Evolutionary conservation across 2,329 filamentous ascomycete genomes (phyloP).

Genomic region (Aspergillus spinulosporus): DNA sequence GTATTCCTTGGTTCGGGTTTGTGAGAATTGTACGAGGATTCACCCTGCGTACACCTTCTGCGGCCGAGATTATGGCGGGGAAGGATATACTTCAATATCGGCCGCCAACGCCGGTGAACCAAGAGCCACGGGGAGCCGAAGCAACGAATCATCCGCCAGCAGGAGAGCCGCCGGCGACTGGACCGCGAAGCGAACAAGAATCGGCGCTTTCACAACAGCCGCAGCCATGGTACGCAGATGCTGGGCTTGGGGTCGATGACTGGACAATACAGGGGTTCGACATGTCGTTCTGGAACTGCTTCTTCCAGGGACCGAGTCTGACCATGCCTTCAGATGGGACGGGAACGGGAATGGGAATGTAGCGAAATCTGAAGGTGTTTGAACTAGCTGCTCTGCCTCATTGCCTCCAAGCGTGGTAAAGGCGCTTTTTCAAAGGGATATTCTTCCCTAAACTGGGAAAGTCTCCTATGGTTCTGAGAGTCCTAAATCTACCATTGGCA

Average conservation of each 20-base stretch:
- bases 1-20: constrained; percentile 47
- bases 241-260: not conserved
- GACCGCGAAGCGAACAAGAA: not conserved
- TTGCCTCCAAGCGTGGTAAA: no score
- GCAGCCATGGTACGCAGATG: not conserved
- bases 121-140: no score
- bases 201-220: not conserved
- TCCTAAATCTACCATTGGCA: no score
- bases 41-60: not conserved
- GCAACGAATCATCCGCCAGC: no score
- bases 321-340: not conserved
- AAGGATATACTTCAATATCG: not conserved
- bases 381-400: not conserved
- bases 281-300: constrained; percentile 10
- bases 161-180: not conserved
- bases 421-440: no score
- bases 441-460: no score
- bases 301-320: constrained; percentile 1
- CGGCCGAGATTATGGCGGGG: not conserved
- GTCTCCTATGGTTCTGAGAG: no score
- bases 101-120: not conserved
- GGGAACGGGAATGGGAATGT: not conserved
- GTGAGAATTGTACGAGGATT: constrained; percentile 36
- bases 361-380: not conserved
- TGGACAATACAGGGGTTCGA: constrained; percentile 14